phyloP scores from a whole-genome alignment of 2,329 filamentous ascomycete species.

The Helotiales sp. region DNA sequence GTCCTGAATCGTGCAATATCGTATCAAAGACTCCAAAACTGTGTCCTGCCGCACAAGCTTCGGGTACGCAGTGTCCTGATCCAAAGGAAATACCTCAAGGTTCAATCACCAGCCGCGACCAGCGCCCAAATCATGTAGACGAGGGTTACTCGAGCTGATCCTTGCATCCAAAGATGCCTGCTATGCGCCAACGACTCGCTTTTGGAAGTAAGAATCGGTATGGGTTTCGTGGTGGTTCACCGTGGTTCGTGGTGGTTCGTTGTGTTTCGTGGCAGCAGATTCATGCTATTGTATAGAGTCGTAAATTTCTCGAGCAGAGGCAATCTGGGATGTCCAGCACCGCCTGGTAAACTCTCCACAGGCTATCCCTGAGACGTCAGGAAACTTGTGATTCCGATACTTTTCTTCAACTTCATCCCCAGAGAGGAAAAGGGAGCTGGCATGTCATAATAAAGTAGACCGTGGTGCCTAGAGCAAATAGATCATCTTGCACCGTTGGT shows the following conservation, averaged over 20 bases:
- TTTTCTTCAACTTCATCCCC: conserved; percentile 41
- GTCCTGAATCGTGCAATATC: neutral
- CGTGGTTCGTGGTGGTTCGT: conserved; percentile 3
- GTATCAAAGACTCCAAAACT: neutral
- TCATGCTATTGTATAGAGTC: conserved; percentile 13
- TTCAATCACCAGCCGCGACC: conserved; percentile 12
- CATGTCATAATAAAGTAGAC: conserved; percentile 46
- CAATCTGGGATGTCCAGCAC: conserved; percentile 39
- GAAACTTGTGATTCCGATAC: conserved; percentile 40
- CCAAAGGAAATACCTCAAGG: conserved; percentile 9
- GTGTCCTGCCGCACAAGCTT: conserved; percentile 1
- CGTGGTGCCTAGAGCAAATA: conserved; percentile 45
- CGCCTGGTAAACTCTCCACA: conserved; percentile 41
- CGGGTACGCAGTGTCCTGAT: conserved; percentile 10
- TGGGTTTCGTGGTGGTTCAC: neutral
- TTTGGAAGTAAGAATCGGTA: neutral
- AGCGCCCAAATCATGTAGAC: conserved; percentile 14
- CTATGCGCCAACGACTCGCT: neutral
- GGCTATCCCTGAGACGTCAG: conserved; percentile 36
- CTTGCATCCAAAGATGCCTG: neutral
- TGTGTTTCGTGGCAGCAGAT: too few species aligned
- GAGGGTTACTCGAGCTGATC: conserved; percentile 13
- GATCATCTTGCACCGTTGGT: conserved; percentile 40
- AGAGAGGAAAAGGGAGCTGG: conserved; percentile 41
- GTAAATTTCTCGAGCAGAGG: conserved; percentile 14